A percentile compares a stretch with the other conserved stretches of the same genome.
Evolutionary conservation across 768 basidiomycete species (phyloP).

Genomic region (Serendipita vermifera): DNA sequence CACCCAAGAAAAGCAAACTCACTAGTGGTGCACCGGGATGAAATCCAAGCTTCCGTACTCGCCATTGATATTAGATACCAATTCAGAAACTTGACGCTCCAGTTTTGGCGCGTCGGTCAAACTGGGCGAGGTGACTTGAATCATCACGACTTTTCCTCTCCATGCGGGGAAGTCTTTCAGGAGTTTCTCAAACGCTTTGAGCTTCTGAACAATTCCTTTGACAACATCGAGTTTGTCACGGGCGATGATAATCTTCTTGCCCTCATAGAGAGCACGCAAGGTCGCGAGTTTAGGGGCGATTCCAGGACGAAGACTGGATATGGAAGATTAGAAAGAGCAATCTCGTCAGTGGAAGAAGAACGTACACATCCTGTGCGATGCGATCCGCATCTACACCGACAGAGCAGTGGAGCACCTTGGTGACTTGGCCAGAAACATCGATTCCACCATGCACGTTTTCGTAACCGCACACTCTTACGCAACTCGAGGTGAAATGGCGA

Average conservation of each 20-base stretch:
- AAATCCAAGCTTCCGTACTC: constrained; percentile 91
- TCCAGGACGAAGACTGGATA: constrained; percentile 52
- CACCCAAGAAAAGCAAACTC: constrained; percentile 25
- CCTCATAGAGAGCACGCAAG: constrained; percentile 70
- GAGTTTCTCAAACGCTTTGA: constrained; percentile 91
- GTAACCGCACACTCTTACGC: constrained; percentile 91
- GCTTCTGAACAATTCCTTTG: constrained; percentile 95
- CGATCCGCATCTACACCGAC: constrained; percentile 92
- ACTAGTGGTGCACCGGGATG: constrained; percentile 97
- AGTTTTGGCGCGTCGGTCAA: constrained; percentile 86
- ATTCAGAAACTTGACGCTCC: constrained; percentile 83
- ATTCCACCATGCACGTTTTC: constrained; percentile 55
- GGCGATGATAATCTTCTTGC: constrained; percentile 97
- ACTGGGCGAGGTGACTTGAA: constrained; percentile 87
- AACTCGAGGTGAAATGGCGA: constrained; percentile 88
- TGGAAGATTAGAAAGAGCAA: not conserved
- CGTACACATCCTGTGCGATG: constrained; percentile 67
- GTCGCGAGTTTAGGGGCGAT: constrained; percentile 85
- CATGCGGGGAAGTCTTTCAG: constrained; percentile 89
- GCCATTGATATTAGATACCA: constrained; percentile 91
- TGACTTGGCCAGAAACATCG: constrained; percentile 77
- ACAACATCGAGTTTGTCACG: constrained; percentile 98
- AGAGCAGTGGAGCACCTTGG: constrained; percentile 76
- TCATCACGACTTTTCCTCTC: constrained; percentile 59
- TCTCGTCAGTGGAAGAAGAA: constrained; percentile 13